phyloP scores from a whole-genome alignment of 371 early-diverging fungal genomes.

The Cokeromyces recurvatus region DNA sequence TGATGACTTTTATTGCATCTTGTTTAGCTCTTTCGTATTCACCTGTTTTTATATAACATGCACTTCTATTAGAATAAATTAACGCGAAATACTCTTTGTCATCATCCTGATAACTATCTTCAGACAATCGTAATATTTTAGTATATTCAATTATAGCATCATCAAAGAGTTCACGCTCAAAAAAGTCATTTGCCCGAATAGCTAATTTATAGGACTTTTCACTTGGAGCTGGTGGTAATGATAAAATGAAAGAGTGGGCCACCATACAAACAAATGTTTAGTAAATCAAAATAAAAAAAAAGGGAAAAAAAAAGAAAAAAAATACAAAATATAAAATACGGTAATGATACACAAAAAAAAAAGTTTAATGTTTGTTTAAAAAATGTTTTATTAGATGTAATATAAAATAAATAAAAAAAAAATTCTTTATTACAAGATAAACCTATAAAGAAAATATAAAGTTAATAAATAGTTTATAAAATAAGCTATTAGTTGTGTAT shows the following conservation, averaged over 20 bases:
- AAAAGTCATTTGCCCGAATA: constrained; percentile 55
- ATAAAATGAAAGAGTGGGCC: too few relatives aligned
- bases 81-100: constrained; percentile 40
- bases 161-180: constrained; percentile 45
- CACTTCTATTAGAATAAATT: constrained; percentile 69
- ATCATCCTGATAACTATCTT: constrained; percentile 21
- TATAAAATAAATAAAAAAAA: too few relatives aligned
- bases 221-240: constrained; percentile 30
- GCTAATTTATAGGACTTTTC: constrained; percentile 37
- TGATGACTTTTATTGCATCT: constrained; percentile 61
- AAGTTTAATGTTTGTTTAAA: not conserved
- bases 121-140: constrained; percentile 46
- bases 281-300: not conserved
- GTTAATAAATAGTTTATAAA: too few relatives aligned
- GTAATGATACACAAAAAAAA: constrained; percentile 1
- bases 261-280: not conserved
- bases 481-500: too few relatives aligned
- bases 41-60: constrained; percentile 44
- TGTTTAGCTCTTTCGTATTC: constrained; percentile 51
- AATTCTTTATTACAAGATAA: too few relatives aligned
- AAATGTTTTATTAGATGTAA: too few relatives aligned
- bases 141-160: constrained; percentile 63
- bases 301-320: not conserved
- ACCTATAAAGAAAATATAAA: too few relatives aligned
- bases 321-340: not conserved